Conservation (phyloP, 371 early-diverging fungal species). For the Mucor saturninus region DNA sequence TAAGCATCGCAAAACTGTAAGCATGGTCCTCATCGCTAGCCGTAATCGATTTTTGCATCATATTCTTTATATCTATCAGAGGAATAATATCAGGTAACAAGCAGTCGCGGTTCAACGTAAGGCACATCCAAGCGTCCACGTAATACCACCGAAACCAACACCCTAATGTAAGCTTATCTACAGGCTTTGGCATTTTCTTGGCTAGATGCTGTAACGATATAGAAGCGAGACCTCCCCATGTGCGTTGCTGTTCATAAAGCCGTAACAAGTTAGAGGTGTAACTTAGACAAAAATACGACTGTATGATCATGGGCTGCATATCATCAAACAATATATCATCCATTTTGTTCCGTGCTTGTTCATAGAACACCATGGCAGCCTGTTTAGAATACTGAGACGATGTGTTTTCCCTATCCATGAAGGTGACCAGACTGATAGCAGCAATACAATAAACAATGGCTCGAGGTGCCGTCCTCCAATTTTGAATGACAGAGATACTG, state of each 20-base stretch:
- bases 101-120: conserved; percentile 43
- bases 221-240: conserved; percentile 36
- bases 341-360: conserved; percentile 33
- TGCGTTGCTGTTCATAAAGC: conserved; percentile 38
- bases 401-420: conserved; percentile 22
- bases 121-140: conserved; percentile 53
- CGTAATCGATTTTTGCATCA: background rate
- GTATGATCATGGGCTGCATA: conserved; percentile 30
- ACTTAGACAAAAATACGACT: conserved; percentile 36
- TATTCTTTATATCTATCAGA: conserved; percentile 7
- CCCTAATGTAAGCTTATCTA: conserved; percentile 9
- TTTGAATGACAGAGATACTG: conserved; percentile 15
- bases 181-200: background rate
- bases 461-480: conserved; percentile 26
- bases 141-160: conserved; percentile 54
- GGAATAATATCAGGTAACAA: conserved; percentile 38
- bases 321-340: conserved; percentile 32
- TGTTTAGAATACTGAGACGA: conserved; percentile 24
- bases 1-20: conserved; percentile 35
- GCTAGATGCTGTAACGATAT: conserved; percentile 33
- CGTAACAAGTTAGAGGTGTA: conserved; percentile 38
- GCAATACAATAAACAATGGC: conserved; percentile 35
- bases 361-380: conserved; percentile 32
- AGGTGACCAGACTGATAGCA: conserved; percentile 33
- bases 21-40: conserved; percentile 7